Base-by-base conservation (phyloP, 352 stramenopile genomes). In the Phytophthora meadii region DNA sequence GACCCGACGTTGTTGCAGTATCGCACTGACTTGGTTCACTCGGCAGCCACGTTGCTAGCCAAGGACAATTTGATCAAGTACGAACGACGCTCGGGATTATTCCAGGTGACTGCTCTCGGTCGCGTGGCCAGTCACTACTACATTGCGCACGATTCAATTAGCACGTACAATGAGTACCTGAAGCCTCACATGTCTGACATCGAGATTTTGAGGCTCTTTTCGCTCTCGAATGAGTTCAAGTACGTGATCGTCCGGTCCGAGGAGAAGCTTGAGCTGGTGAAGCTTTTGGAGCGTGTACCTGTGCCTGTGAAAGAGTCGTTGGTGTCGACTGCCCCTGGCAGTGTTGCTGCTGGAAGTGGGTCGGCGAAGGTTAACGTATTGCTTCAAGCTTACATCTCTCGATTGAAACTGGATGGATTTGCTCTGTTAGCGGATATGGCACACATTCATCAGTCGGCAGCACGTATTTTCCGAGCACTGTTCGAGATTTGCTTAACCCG, bases 121-220 rank as follows among this genome's bases (percentile, higher is more conserved):
- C 88, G 97, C 53, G 97, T 99, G 25, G 97, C 98, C 25, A 98
- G 94, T 80, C 97, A 99, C 75, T 99, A 99, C 78, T 99, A 99
- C 81, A 97, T 99, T 60, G 96, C 90, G 2, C 96, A 99, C 70
- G 85, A 98, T 51, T 99, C 95, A 17, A 99, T 99, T 88, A 92
- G 96, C 44, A 95, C 97, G 25, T 99, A 99, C 82, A 99, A 98
- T 70, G 89, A 99, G 65, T 97, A 99, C 63, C 76, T 99, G 61
- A 98, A 98, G 71, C 97, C 97, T 2, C 98, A 97, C 64, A 99
- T 99, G 97, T 98, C 95, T n/a, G 98, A 99, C 68, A 99, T 99
- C 79, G 98, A 99, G 66, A 90, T 99, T 25, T 88, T 99, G 53
- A 87, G 98, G n/a, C 71, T 99, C 8, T 99, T 99, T 65, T 98